Percentiles rank a stretch among this genome's conserved stretches.
Conservation (phyloP, 2,329 filamentous ascomycete species). For the Penicillium sp. region DNA sequence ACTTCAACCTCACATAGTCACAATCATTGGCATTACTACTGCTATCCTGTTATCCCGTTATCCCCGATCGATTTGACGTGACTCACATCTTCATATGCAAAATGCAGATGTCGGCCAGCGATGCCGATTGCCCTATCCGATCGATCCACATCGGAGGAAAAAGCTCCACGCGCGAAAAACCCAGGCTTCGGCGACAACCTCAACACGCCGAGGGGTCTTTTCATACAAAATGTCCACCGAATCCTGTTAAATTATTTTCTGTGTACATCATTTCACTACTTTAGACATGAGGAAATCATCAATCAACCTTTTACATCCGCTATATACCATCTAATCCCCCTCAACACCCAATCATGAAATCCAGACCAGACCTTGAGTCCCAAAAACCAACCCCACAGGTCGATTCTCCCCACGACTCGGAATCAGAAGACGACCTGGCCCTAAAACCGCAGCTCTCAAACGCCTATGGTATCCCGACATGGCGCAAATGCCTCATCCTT, state of each 20-base stretch:
- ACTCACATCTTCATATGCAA: neutral
- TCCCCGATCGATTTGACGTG: neutral
- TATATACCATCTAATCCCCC: neutral
- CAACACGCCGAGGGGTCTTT: slow-evolving; percentile 2
- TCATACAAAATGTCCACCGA: slow-evolving; percentile 1
- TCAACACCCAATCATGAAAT: slow-evolving; percentile 15
- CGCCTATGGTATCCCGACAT: slow-evolving; percentile 32
- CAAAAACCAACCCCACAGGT: slow-evolving; percentile 17
- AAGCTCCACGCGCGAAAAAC: neutral
- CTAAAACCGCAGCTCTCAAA: slow-evolving; percentile 16
- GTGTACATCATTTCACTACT: neutral
- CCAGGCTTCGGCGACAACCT: slow-evolving; percentile 1
- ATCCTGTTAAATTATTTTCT: neutral
- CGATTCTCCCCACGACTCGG: slow-evolving; percentile 18
- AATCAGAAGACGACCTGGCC: slow-evolving; percentile 11
- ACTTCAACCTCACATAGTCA: neutral
- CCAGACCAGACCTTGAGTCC: slow-evolving; percentile 14
- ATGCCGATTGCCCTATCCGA: neutral
- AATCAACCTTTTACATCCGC: neutral
- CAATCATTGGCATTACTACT: neutral
- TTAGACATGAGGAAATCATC: neutral
- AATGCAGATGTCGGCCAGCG: neutral
- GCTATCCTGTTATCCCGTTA: neutral
- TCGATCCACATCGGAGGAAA: slow-evolving; percentile 2
- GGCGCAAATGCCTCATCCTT: slow-evolving; percentile 45